Conservation (phyloP, 2,329 filamentous ascomycete species). For the Venturiaceae sp. region DNA sequence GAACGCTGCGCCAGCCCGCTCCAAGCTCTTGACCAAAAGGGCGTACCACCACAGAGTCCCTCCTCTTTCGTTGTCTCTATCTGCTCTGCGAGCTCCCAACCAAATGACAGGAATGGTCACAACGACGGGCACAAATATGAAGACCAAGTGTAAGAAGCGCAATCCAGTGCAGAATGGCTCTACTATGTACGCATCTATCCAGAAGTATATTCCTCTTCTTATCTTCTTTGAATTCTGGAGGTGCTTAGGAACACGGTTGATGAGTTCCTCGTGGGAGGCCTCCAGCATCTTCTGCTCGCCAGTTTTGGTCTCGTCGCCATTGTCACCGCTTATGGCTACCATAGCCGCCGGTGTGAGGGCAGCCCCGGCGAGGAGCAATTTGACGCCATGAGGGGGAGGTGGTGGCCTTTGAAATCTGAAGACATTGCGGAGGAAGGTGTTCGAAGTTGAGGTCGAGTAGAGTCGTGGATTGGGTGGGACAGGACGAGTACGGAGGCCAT, state of each 20-base stretch:
- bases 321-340: conserved; percentile 45
- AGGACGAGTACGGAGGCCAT: conserved; percentile 16
- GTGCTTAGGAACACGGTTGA: conserved; percentile 55
- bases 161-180: conserved; percentile 82
- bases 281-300: conserved; percentile 81
- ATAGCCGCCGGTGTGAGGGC: conserved; percentile 48
- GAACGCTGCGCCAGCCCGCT: conserved; percentile 86
- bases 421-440: conserved; percentile 7
- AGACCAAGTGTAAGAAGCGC: conserved; percentile 75
- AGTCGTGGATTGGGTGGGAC: conserved; percentile 8
- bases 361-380: conserved; percentile 25
- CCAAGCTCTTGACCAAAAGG: conserved; percentile 82
- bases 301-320: conserved; percentile 47
- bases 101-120: conserved; percentile 69
- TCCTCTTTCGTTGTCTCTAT: conserved; percentile 62
- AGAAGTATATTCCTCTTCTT: conserved; percentile 51
- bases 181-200: conserved; percentile 60
- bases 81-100: conserved; percentile 56
- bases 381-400: conserved; percentile 23
- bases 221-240: conserved; percentile 50
- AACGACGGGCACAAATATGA: conserved; percentile 89
- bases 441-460: not conserved
- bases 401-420: conserved; percentile 16
- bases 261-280: conserved; percentile 67
- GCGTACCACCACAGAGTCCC: conserved; percentile 93